phyloP scores from a whole-genome alignment of 176 grass and related monocot genomes.

The Tillandsia leiboldiana region DNA sequence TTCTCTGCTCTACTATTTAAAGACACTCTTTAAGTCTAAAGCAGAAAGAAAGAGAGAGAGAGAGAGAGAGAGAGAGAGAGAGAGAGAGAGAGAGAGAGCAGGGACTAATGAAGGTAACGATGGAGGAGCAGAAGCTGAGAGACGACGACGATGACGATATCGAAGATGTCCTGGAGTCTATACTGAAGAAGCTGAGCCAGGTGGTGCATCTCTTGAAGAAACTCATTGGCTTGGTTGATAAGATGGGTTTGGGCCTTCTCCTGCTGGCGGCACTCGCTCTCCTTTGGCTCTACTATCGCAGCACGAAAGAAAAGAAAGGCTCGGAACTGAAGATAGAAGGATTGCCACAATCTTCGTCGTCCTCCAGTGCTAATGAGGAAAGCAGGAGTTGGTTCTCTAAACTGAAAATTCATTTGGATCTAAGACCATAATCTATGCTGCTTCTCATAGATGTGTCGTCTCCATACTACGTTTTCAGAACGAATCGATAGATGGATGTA shows the following conservation, averaged over 20 bases:
- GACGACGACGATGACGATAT: background rate
- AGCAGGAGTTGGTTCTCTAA: background rate
- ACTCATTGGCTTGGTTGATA: background rate
- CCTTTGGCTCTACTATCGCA: background rate
- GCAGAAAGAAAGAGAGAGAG: background rate
- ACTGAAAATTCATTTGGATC: background rate
- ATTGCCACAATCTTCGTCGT: background rate
- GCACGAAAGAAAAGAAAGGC: background rate
- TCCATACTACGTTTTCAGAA: no score
- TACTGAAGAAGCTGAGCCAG: background rate
- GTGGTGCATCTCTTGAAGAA: no score
- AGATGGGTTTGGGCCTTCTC: background rate
- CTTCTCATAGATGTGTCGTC: no score
- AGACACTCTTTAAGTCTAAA: background rate
- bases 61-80: background rate
- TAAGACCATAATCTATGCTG: background rate
- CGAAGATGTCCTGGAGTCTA: slow-evolving; percentile 1
- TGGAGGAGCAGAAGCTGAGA: background rate
- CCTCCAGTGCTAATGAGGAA: background rate
- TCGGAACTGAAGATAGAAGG: background rate
- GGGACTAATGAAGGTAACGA: background rate
- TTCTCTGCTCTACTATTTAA: background rate
- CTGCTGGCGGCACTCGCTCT: background rate
- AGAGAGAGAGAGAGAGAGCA: background rate
- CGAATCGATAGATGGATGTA: no score